phyloP scores from a whole-genome alignment of 345 rosid species.

The Camelina neglecta region DNA sequence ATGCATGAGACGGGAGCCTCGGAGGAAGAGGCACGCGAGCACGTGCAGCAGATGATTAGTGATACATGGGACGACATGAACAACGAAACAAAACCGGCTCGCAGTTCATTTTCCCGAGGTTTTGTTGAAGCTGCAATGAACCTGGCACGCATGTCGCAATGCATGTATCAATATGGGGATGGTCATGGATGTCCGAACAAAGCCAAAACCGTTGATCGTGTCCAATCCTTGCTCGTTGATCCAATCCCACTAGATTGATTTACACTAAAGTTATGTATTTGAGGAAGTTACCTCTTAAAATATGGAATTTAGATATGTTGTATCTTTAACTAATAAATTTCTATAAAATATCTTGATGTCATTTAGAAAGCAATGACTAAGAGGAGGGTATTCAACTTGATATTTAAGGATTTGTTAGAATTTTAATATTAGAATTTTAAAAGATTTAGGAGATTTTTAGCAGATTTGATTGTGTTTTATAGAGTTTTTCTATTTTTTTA shows the following conservation, averaged over 20 bases:
- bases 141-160: constrained; percentile 38
- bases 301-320: too few species aligned
- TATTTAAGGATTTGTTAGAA: too few species aligned
- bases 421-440: too few species aligned
- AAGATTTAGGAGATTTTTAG: too few species aligned
- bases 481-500: too few species aligned
- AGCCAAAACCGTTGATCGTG: constrained; percentile 24
- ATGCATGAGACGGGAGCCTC: constrained; percentile 43
- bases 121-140: constrained; percentile 37
- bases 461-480: too few species aligned
- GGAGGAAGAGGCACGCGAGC: constrained; percentile 41
- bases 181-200: constrained; percentile 34
- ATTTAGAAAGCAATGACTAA: too few species aligned
- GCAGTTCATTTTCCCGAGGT: background rate
- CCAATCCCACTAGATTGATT: constrained; percentile 13
- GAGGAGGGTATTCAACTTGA: too few species aligned
- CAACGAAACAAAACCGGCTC: background rate
- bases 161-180: constrained; percentile 44
- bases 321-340: too few species aligned
- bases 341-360: too few species aligned
- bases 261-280: background rate
- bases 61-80: constrained; percentile 52
- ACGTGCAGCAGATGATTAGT: constrained; percentile 32
- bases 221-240: background rate
- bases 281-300: background rate